Evolutionary conservation across 2,329 filamentous ascomycete genomes (phyloP).

Genomic region (Mycosphaerella sp.): DNA sequence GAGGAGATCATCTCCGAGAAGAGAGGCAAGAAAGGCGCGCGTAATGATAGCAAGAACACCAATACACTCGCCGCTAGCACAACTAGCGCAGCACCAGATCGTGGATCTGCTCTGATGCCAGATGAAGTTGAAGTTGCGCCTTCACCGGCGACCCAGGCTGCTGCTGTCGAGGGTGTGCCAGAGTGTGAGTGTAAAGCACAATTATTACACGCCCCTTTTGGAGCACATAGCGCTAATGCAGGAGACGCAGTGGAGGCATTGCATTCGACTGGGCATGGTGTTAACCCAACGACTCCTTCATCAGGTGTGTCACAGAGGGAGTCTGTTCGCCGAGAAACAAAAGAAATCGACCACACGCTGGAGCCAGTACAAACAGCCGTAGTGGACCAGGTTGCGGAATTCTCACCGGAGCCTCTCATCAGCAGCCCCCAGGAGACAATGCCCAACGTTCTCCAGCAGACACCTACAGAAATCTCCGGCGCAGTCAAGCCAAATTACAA

Average conservation of each 20-base stretch:
- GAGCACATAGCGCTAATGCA: constrained; percentile 26
- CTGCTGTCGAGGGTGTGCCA: constrained; percentile 15
- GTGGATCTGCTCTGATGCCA: constrained; percentile 10
- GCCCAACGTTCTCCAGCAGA: constrained; percentile 2
- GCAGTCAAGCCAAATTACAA: background rate
- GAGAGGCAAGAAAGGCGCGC: constrained; percentile 29
- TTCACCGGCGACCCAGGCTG: constrained; percentile 19
- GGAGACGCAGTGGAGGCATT: constrained; percentile 22
- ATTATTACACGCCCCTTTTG: constrained; percentile 1
- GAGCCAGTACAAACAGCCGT: background rate
- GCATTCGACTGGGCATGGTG: constrained; percentile 20
- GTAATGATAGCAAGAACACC: constrained; percentile 27
- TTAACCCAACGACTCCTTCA: constrained; percentile 17
- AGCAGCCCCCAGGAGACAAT: background rate
- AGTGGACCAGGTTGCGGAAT: background rate
- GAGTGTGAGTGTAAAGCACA: constrained; percentile 14
- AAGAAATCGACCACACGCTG: background rate
- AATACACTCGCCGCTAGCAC: constrained; percentile 13
- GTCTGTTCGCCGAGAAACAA: background rate
- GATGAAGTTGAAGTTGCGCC: constrained; percentile 19
- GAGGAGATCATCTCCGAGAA: constrained; percentile 32
- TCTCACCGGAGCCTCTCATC: background rate
- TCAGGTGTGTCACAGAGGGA: background rate
- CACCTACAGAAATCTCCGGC: background rate
- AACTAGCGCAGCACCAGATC: constrained; percentile 8